A percentile compares a stretch with the other conserved stretches of the same genome.
These are phyloP conservation scores for Naganishia antarctica DNA, from an alignment of 768 basidiomycete species.

Conservation along the genomic window DNA sequence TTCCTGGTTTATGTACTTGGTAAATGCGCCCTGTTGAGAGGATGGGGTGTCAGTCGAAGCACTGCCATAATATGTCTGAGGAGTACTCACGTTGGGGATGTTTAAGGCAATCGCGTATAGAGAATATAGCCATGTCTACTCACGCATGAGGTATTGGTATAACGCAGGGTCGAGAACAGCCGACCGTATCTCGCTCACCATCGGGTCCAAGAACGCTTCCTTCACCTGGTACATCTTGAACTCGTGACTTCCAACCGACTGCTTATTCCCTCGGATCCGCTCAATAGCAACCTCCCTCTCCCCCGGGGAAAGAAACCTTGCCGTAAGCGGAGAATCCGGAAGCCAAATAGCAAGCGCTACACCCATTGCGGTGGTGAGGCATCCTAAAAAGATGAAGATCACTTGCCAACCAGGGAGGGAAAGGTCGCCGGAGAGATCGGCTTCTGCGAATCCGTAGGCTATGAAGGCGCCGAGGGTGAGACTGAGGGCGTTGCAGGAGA, in stretches of 20 bases:
- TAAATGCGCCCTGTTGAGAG: slow-evolving; percentile 15
- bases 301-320: slow-evolving; percentile 4
- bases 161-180: too few species aligned
- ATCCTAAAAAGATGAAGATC: slow-evolving; percentile 23
- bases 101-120: slow-evolving; percentile 22
- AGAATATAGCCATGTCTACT: slow-evolving; percentile 27
- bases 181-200: too few species aligned
- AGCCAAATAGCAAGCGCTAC: slow-evolving; percentile 12
- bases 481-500: slow-evolving; percentile 27
- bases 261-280: slow-evolving; percentile 30
- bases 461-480: slow-evolving; percentile 26
- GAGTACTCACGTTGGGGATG: slow-evolving; percentile 22
- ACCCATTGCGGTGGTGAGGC: slow-evolving; percentile 10
- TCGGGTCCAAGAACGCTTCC: slow-evolving; percentile 28
- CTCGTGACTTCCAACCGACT: slow-evolving; percentile 27
- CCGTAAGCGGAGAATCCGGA: slow-evolving; percentile 26
- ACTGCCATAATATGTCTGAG: background rate
- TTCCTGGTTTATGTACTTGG: background rate
- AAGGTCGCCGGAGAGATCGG: slow-evolving; percentile 21
- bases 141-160: too few species aligned
- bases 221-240: slow-evolving; percentile 27
- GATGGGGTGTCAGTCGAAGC: too few species aligned
- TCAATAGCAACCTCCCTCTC: slow-evolving; percentile 25
- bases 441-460: slow-evolving; percentile 28
- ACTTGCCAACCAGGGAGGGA: slow-evolving; percentile 21